These are phyloP conservation scores for Striga hermonthica DNA, from an alignment of 305 asterid genomes.

Conservation along the genomic window DNA sequence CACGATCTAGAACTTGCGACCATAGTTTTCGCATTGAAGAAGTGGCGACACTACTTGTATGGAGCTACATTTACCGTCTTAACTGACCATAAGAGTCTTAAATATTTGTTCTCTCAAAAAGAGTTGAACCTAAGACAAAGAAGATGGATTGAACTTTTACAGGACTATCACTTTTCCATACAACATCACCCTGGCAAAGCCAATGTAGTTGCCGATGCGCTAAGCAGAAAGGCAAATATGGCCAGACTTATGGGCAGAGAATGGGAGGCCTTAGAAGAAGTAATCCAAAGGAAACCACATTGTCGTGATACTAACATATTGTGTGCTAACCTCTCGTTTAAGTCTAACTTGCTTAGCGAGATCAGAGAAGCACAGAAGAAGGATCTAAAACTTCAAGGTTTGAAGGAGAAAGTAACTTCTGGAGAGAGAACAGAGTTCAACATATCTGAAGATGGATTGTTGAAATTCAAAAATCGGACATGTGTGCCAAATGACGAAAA, in stretches of 20 bases:
- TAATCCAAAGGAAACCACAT: not conserved
- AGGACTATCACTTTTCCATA: not conserved
- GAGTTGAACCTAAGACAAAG: not conserved
- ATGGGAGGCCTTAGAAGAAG: not conserved
- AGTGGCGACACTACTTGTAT: not conserved
- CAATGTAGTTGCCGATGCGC: not conserved
- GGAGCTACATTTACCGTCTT: not conserved
- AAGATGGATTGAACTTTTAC: not conserved
- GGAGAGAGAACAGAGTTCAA: not conserved
- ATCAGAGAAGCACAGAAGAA: not conserved
- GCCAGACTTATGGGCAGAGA: not conserved
- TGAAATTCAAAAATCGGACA: not conserved
- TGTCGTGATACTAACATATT: not conserved
- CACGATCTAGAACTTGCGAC: not conserved
- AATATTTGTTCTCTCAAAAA: not conserved
- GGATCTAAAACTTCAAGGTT: not conserved
- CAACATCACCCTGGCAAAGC: not conserved
- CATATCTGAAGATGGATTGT: not conserved
- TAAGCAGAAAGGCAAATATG: not conserved
- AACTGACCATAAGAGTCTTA: not conserved
- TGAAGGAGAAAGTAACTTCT: not conserved
- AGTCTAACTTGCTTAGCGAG: not conserved
- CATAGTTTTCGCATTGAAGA: not conserved
- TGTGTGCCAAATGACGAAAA: not conserved
- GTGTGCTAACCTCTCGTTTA: not conserved